These are phyloP conservation scores for Nothopassalora personata DNA, from an alignment of 2,329 filamentous ascomycete species.

Conservation along the genomic window DNA sequence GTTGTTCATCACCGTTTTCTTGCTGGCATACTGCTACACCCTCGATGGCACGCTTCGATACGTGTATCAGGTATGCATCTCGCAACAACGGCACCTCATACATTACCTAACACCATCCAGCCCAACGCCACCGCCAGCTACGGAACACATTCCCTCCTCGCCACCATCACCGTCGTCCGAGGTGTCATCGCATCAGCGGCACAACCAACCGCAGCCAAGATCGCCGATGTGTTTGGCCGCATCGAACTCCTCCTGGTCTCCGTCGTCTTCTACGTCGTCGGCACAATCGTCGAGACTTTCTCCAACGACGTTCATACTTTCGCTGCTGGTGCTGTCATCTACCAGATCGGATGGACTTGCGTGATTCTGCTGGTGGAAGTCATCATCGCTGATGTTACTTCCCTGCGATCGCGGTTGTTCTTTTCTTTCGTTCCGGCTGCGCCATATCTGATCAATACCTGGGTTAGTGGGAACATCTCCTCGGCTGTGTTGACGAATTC, in stretches of 20 bases:
- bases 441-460: conserved; percentile 58
- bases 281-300: conserved; percentile 49
- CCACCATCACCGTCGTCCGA: conserved; percentile 55
- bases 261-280: conserved; percentile 53
- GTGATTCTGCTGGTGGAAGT: conserved; percentile 59
- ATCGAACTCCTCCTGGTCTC: conserved; percentile 54
- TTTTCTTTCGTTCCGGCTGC: conserved; percentile 60
- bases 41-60: conserved; percentile 55
- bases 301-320: conserved; percentile 48
- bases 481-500: conserved; percentile 46
- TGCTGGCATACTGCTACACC: conserved; percentile 60
- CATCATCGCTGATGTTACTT: conserved; percentile 60
- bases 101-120: conserved; percentile 22
- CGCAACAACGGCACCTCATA: neutral
- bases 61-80: conserved; percentile 42
- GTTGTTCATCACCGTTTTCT: conserved; percentile 58
- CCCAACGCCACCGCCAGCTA: conserved; percentile 52
- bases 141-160: conserved; percentile 50
- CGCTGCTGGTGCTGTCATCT: conserved; percentile 54
- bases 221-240: conserved; percentile 55
- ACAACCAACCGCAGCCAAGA: conserved; percentile 51
- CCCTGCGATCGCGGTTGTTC: conserved; percentile 56
- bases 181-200: conserved; percentile 56
- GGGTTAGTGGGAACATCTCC: conserved; percentile 57
- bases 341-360: conserved; percentile 59